Evolutionary conservation across 148 eudicot species (phyloP), one percentile per base, ranked within the genome.

Genomic region (Silene uniflora): DNA sequence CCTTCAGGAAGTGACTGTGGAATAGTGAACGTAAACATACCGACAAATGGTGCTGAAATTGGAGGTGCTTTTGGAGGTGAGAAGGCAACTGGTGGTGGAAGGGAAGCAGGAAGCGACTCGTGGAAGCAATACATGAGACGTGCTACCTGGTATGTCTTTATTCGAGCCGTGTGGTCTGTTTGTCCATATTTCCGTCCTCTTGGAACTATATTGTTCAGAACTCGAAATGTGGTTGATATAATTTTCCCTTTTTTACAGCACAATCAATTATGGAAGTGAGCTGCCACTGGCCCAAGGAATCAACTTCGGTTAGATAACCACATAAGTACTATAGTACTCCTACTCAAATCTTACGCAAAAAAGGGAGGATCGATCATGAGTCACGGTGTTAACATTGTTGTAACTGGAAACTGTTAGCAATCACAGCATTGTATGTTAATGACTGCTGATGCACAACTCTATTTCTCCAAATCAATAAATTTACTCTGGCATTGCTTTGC

Each of bases 41-140:
- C 97, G 24, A 95, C 99, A 80, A 95, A 92, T 79, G 99, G 97
- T 76, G 99, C 97, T 84, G 99, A 95, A 77, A 95, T 95, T 10
- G 99, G 99, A 5, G 96, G 99, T 66, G 99, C 99, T 72, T 95
- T 92, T 82, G 99, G 99, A 17, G 99, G 99, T 68, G 99, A 95
- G 72, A 95, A 92, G 80, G 97, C 90, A 74, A 95, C 99, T 18
- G 97, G 99, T 7, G 99, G 99, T 58, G 99, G 99, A 62, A 88
- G 97, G 24, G 97, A 95, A 82, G 98, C 97, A 63, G 98, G 98
- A 73, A 95, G 98, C 22, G 98, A 95, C 84, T 95, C 99, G 29
- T 95, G 97, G 99, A 95, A 95, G 76, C 99, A 95, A 75, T 95
- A 95, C 80, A 92, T 95, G 97, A 88, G 99, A 67, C 93, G 97